A percentile compares a stretch with the other conserved stretches of the same genome.
Conservation (phyloP, 805 yeast genomes). For the Pichia manshurica region DNA sequence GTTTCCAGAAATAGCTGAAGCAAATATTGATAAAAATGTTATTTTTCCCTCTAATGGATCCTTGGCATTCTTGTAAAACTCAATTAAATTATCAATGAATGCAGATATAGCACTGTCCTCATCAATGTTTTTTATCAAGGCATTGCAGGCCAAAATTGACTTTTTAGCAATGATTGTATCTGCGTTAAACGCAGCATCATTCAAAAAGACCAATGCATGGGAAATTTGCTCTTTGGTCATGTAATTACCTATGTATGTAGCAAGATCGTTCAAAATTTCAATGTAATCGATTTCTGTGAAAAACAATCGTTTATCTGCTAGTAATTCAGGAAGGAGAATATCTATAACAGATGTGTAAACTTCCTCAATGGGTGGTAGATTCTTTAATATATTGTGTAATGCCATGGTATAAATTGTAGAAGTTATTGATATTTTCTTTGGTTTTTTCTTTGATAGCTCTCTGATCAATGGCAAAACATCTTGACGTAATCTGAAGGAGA, state of each 20-base stretch:
- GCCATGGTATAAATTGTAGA: slow-evolving; percentile 51
- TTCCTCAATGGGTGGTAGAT: slow-evolving; percentile 22
- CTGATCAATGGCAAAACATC: slow-evolving; percentile 31
- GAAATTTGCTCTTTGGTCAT: slow-evolving; percentile 22
- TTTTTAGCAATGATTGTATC: slow-evolving; percentile 42
- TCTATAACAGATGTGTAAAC: slow-evolving; percentile 29
- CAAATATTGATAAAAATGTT: slow-evolving; percentile 1
- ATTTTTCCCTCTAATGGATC: slow-evolving; percentile 5
- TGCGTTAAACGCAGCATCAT: slow-evolving; percentile 34
- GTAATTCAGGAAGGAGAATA: slow-evolving; percentile 32
- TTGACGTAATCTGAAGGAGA: slow-evolving; percentile 32
- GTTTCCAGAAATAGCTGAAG: slow-evolving; percentile 26
- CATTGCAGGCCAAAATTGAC: slow-evolving; percentile 36
- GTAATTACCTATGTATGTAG: slow-evolving; percentile 38
- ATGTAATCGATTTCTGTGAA: slow-evolving; percentile 45
- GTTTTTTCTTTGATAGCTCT: slow-evolving; percentile 20
- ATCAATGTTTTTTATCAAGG: slow-evolving; percentile 26
- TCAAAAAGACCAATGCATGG: slow-evolving; percentile 26
- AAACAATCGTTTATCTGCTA: slow-evolving; percentile 23
- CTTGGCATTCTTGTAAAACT: not conserved
- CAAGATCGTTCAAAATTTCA: slow-evolving; percentile 54
- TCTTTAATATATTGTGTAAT: slow-evolving; percentile 38
- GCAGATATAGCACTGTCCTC: not conserved
- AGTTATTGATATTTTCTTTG: slow-evolving; percentile 32
- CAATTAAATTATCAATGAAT: not conserved